Percentiles rank a stretch among this genome's conserved stretches.
Evolutionary conservation across 345 rosid species (phyloP).

Genomic region (Orychophragmus violaceus): DNA sequence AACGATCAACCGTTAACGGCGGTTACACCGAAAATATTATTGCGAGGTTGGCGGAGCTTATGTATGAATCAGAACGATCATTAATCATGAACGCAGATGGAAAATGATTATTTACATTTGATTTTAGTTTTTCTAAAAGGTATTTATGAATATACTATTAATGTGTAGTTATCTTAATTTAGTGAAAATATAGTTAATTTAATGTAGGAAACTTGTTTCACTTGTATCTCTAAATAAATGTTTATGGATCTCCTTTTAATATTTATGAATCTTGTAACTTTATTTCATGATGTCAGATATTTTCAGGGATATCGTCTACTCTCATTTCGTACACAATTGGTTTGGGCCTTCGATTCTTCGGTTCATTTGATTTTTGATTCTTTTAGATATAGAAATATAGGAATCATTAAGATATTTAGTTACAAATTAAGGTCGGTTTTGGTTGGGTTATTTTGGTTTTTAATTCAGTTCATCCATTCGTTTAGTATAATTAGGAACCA

Average conservation of each 20-base stretch:
- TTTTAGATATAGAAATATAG: too few species aligned
- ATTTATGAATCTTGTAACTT: not conserved
- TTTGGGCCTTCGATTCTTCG: too few species aligned
- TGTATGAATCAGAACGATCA: not conserved
- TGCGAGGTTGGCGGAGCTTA: not conserved
- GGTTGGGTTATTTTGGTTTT: too few species aligned
- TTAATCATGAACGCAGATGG: not conserved
- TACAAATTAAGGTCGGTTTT: too few species aligned
- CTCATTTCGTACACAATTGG: too few species aligned
- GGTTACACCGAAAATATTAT: conserved; percentile 5
- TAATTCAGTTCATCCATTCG: too few species aligned
- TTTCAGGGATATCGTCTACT: not conserved
- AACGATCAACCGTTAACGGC: conserved; percentile 15
- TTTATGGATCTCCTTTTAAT: not conserved
- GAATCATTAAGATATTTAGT: too few species aligned
- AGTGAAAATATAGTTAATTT: too few species aligned
- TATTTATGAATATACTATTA: not conserved
- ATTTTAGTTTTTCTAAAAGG: not conserved
- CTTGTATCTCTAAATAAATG: not conserved
- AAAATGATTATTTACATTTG: not conserved
- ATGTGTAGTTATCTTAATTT: not conserved
- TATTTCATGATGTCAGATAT: too few species aligned
- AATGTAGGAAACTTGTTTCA: too few species aligned
- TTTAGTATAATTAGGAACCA: too few species aligned
- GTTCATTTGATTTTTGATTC: too few species aligned